Base-by-base conservation (phyloP, 2,329 filamentous ascomycete genomes). In the Verticillium zaregamsianum region DNA sequence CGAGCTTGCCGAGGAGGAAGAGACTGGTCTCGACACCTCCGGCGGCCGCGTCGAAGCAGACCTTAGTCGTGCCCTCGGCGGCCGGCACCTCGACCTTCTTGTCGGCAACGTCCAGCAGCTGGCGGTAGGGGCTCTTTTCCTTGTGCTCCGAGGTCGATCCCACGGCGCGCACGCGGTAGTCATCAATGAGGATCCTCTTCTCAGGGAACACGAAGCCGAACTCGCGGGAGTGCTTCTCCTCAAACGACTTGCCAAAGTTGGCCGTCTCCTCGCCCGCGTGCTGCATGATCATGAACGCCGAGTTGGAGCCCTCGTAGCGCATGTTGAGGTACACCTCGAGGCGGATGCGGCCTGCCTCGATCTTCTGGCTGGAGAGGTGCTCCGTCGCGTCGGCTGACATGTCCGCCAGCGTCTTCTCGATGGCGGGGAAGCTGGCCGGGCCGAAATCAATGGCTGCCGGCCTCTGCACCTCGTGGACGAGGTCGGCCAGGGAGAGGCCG, bases 181-280 rank as follows among this genome's bases (percentile, higher is more conserved):
- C 65, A 17, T 66, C 64, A 32, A 66, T 59, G 1, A 66, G 62
- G 40, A 66, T 66, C 2, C 86, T 89, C 23, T 62, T 59, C 0
- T 63, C 3, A 68, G 69, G 58, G 73, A 72, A 4, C 4, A 62
- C 61, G 71, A 92, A 92, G 2, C 89, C 89, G 68, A 92, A 92
- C 68, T 91, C 90, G 68, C 90, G 88, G 65, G 90, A 83, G 69
- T 93, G 90, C 63, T 90, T 86, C 66, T 86, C 84, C 56, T 90
- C 74, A 63, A 92, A 91, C 0, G 87, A 88, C 61, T 85, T 82
- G 2, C 85, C 87, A 72, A 89, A 91, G 0, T 84, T 86, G 80
- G 83, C 31, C 14, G 33, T 33, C 31, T 70, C 59, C 68, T 68
- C 68, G 59, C 68, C 68, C 2, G 62, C 62, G 1, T 67, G 69